These are phyloP conservation scores for Candida ulmi DNA, from an alignment of 805 yeast species.

Conservation along the genomic window DNA sequence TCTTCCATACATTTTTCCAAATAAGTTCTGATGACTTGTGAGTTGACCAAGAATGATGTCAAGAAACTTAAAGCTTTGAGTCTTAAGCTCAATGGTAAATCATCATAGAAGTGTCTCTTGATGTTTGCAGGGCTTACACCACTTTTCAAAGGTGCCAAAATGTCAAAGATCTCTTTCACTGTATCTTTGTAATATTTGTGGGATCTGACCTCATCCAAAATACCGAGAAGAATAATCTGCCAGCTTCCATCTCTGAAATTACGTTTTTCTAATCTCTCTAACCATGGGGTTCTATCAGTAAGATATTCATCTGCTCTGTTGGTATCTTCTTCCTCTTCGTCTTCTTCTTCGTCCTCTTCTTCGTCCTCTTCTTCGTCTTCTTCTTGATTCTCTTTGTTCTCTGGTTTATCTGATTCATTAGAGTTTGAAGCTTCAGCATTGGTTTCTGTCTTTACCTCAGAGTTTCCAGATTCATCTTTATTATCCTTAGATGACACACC, in stretches of 20 bases:
- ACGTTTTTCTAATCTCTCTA: constrained; percentile 67
- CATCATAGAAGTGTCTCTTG: constrained; percentile 46
- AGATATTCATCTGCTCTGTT: constrained; percentile 32
- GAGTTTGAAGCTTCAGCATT: background rate
- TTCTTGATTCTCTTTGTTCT: no score
- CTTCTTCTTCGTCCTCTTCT: constrained; percentile 4
- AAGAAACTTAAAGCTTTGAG: constrained; percentile 55
- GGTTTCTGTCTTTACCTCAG: background rate
- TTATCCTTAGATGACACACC: constrained; percentile 13
- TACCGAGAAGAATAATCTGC: constrained; percentile 73
- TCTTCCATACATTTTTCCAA: constrained; percentile 68
- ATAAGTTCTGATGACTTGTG: constrained; percentile 52
- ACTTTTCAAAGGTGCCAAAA: constrained; percentile 51
- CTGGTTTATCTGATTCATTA: no score
- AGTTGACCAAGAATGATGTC: constrained; percentile 54
- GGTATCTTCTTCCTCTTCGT: constrained; percentile 12
- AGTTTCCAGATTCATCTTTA: constrained; percentile 16
- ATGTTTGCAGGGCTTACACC: constrained; percentile 46
- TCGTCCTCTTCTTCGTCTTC: constrained; percentile 16
- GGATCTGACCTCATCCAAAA: constrained; percentile 55
- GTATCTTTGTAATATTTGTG: constrained; percentile 47
- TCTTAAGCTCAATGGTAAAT: constrained; percentile 48
- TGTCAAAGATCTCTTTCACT: constrained; percentile 44
- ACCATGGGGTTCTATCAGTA: constrained; percentile 67
- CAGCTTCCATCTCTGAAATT: constrained; percentile 80